Conservation (phyloP, 2,329 filamentous ascomycete genomes). For the Fusarium newnesense region DNA sequence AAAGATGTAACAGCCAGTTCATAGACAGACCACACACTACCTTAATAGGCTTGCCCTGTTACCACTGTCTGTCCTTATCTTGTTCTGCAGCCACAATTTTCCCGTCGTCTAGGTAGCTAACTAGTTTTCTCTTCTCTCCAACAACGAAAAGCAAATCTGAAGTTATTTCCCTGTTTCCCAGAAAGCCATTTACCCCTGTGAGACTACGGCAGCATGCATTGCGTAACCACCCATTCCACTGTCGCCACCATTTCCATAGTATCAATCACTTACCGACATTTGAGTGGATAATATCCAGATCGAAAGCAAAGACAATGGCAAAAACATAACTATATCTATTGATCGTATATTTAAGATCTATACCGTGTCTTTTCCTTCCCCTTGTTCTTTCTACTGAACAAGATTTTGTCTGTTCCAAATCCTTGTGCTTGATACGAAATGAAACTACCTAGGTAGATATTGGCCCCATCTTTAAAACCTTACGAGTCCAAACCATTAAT, state of each 20-base stretch:
- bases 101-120: too few species aligned
- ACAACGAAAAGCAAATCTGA: background rate
- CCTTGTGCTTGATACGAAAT: too few species aligned
- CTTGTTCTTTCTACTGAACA: too few species aligned
- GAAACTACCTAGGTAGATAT: too few species aligned
- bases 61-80: background rate
- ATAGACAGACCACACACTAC: background rate
- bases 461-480: too few species aligned
- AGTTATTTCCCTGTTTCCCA: background rate
- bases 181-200: background rate
- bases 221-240: background rate
- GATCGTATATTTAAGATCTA: too few species aligned
- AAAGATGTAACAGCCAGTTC: background rate
- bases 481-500: too few species aligned
- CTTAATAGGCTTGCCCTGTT: too few species aligned
- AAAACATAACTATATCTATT: background rate
- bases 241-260: background rate
- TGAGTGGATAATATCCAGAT: background rate
- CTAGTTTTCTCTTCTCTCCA: slow-evolving; percentile 3
- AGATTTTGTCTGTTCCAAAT: too few species aligned
- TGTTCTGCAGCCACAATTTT: background rate
- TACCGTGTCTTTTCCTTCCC: too few species aligned
- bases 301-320: background rate
- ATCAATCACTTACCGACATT: background rate
- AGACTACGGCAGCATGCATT: background rate